phyloP scores from a whole-genome alignment of 495 filamentous ascomycete species.

The Aspergillus campestris region DNA sequence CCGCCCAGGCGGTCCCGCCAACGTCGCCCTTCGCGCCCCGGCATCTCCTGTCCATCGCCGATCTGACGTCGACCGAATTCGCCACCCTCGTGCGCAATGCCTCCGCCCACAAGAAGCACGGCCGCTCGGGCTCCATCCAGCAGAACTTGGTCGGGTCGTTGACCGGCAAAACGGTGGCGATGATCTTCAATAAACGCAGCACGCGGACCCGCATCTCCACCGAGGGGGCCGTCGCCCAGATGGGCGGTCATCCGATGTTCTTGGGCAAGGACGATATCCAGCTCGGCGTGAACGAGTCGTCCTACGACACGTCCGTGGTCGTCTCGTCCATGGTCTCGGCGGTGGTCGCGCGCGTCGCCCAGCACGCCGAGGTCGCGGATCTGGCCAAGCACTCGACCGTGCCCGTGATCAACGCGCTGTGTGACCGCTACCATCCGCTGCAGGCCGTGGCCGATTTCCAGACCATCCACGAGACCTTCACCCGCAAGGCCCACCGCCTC shows the following conservation, averaged over 20 bases:
- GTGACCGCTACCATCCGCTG: slow-evolving; percentile 80
- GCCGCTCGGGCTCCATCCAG: slow-evolving; percentile 66
- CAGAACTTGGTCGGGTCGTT: slow-evolving; percentile 46
- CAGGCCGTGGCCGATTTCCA: slow-evolving; percentile 90
- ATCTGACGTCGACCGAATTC: slow-evolving; percentile 73
- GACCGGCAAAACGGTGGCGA: slow-evolving; percentile 74
- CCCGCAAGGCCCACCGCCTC: slow-evolving; percentile 25
- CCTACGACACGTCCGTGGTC: slow-evolving; percentile 83
- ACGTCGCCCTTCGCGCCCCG: slow-evolving; percentile 40
- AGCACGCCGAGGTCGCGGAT: slow-evolving; percentile 71
- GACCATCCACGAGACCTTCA: slow-evolving; percentile 74
- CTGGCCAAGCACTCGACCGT: slow-evolving; percentile 75
- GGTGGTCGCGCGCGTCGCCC: slow-evolving; percentile 81
- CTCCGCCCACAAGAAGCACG: slow-evolving; percentile 58
- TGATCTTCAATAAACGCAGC: slow-evolving; percentile 93
- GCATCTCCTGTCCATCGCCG: slow-evolving; percentile 84
- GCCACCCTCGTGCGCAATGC: slow-evolving; percentile 76
- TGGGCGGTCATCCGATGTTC: slow-evolving; percentile 95
- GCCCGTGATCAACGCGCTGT: slow-evolving; percentile 92
- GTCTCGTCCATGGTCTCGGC: slow-evolving; percentile 87
- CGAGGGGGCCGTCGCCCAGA: slow-evolving; percentile 70
- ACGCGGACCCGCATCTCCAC: slow-evolving; percentile 90
- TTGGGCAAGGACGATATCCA: slow-evolving; percentile 92
- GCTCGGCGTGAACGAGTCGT: slow-evolving; percentile 87
- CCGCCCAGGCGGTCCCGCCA: no score